Evolutionary conservation across 1,284 basidiomycete species (phyloP).

Genomic region (Malassezia furfur): DNA sequence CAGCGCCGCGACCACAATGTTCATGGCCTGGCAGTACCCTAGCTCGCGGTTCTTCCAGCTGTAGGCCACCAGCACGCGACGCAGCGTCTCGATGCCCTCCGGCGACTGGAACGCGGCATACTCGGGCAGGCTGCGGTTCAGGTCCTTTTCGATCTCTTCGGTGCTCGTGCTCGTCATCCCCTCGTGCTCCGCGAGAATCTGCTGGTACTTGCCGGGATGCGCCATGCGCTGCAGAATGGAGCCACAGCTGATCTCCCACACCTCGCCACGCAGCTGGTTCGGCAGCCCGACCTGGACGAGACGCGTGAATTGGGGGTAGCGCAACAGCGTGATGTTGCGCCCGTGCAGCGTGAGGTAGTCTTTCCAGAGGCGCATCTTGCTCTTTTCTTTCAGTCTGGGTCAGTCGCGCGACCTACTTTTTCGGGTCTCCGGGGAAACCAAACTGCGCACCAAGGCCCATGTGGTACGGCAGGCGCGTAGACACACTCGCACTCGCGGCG

Average conservation of each 20-base stretch:
- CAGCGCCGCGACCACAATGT: conserved; percentile 77
- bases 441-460: conserved; percentile 43
- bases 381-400: conserved; percentile 63
- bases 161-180: conserved; percentile 78
- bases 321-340: conserved; percentile 77
- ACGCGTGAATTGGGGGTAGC: conserved; percentile 91
- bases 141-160: conserved; percentile 98
- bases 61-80: conserved; percentile 89
- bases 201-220: conserved; percentile 75
- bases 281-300: conserved; percentile 94
- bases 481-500: background rate
- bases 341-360: conserved; percentile 68
- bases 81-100: conserved; percentile 55
- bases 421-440: conserved; percentile 48
- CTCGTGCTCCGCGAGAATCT: conserved; percentile 66
- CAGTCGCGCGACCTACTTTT: conserved; percentile 19
- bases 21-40: conserved; percentile 49
- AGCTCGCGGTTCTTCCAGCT: conserved; percentile 89
- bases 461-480: background rate
- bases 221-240: conserved; percentile 77
- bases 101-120: conserved; percentile 42
- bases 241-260: conserved; percentile 96
- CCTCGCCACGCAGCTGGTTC: conserved; percentile 85
- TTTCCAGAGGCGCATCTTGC: conserved; percentile 94
- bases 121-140: conserved; percentile 60